These are phyloP conservation scores for Chaetomium olivaceum DNA, from an alignment of 2,329 filamentous ascomycete genomes.

Conservation along the genomic window DNA sequence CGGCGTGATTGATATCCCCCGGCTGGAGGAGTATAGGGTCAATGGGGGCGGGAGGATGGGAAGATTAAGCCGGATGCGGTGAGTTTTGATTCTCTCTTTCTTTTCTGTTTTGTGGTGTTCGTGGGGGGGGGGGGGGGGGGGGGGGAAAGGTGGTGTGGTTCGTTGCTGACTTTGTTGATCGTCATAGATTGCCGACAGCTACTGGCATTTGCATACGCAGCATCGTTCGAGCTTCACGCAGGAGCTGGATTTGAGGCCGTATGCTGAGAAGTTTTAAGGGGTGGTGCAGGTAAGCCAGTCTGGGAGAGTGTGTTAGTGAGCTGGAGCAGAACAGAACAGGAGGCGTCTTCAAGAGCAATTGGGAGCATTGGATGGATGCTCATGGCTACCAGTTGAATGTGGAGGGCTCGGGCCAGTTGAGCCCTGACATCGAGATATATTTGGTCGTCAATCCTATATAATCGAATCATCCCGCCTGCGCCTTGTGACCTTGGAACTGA, in stretches of 20 bases:
- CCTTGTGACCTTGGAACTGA: conserved; percentile 2
- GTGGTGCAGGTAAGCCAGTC: background rate
- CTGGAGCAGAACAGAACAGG: background rate
- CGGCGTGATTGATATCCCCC: conserved; percentile 79
- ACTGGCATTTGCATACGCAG: conserved; percentile 83
- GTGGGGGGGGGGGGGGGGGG: too few species aligned
- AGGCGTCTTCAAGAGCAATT: background rate
- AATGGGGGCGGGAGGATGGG: conserved; percentile 52
- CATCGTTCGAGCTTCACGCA: conserved; percentile 76
- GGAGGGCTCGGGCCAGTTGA: background rate
- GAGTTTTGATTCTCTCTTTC: conserved; percentile 40
- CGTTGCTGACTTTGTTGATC: background rate
- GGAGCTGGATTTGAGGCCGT: conserved; percentile 78
- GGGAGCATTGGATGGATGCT: background rate
- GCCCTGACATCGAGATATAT: conserved; percentile 24
- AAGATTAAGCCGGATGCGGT: conserved; percentile 77
- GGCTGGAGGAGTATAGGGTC: conserved; percentile 55
- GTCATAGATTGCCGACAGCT: conserved; percentile 76
- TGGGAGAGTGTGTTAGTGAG: background rate
- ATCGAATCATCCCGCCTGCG: conserved; percentile 16
- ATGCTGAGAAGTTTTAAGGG: conserved; percentile 77
- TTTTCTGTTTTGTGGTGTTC: background rate
- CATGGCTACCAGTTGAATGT: background rate
- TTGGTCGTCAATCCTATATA: conserved; percentile 21
- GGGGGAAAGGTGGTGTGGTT: background rate